phyloP scores from a whole-genome alignment of 345 rosid genomes.

The Linum tenue region DNA sequence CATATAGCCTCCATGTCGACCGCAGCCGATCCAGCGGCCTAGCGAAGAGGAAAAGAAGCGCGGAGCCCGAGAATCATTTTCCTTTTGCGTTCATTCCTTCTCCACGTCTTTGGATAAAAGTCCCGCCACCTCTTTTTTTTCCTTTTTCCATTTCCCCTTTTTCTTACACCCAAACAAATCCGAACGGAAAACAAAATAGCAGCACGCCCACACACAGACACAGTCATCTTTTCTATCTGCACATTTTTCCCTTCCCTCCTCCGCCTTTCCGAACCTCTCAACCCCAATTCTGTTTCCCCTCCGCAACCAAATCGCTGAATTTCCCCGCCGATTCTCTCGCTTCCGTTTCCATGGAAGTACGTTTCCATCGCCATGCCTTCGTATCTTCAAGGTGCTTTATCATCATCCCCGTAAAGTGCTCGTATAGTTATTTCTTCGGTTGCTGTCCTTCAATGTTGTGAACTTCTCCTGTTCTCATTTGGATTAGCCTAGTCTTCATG shows the following conservation, averaged over 20 bases:
- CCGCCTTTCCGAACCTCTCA: conserved; percentile 6
- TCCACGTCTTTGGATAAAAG: conserved; percentile 6
- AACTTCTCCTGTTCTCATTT: not conserved
- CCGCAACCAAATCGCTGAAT: conserved; percentile 14
- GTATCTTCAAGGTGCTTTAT: conserved; percentile 38
- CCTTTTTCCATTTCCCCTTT: conserved; percentile 2
- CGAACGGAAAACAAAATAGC: not conserved
- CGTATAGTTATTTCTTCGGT: not conserved
- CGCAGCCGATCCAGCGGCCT: no score
- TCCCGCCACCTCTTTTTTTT: conserved; percentile 39
- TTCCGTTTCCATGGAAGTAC: conserved; percentile 40
- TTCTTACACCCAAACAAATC: conserved; percentile 4
- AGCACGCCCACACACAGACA: not conserved
- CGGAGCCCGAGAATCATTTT: not conserved
- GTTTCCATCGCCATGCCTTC: conserved; percentile 37
- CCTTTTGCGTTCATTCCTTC: not conserved
- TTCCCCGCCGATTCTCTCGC: conserved; percentile 16
- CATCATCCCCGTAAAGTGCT: not conserved
- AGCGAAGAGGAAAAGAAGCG: not conserved
- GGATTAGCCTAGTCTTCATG: not conserved
- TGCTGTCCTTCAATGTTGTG: not conserved
- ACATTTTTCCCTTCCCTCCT: conserved; percentile 1
- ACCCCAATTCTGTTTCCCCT: conserved; percentile 17
- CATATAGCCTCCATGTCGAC: no score
- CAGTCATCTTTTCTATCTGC: not conserved